phyloP scores from a whole-genome alignment of 2,329 filamentous ascomycete genomes.

The Ceratocystiopsis minuta region DNA sequence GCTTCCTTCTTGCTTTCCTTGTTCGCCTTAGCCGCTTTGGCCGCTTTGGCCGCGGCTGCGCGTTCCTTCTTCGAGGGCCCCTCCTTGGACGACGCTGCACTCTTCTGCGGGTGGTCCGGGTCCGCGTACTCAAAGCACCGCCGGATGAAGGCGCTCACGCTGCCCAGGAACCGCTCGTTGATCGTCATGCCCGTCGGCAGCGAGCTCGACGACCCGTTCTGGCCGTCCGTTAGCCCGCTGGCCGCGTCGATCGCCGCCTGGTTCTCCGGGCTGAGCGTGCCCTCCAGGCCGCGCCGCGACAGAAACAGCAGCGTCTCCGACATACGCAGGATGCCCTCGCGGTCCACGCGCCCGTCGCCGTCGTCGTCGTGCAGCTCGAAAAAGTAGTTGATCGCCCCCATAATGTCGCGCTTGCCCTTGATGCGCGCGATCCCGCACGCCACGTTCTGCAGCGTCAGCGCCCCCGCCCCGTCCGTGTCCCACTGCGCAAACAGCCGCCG shows the following conservation, averaged over 20 bases:
- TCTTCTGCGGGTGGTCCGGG: constrained; percentile 56
- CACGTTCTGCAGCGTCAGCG: constrained; percentile 75
- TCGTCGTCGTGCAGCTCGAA: constrained; percentile 95
- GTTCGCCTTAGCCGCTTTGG: no score
- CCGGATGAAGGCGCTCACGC: constrained; percentile 87
- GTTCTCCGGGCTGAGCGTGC: constrained; percentile 46
- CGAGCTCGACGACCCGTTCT: constrained; percentile 19
- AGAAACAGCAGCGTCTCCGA: constrained; percentile 88
- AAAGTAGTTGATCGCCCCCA: constrained; percentile 95
- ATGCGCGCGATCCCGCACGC: constrained; percentile 80
- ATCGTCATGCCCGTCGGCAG: constrained; percentile 34
- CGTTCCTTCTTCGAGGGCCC: constrained; percentile 11
- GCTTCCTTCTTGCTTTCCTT: not conserved
- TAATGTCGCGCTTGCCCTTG: constrained; percentile 87
- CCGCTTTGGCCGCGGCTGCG: not conserved
- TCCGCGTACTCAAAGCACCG: constrained; percentile 97
- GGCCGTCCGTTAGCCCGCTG: not conserved
- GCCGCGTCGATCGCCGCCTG: constrained; percentile 28
- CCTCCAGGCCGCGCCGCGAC: constrained; percentile 71
- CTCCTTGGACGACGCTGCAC: constrained; percentile 18
- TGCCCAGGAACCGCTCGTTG: constrained; percentile 79
- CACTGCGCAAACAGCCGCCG: constrained; percentile 71
- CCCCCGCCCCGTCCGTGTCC: constrained; percentile 63
- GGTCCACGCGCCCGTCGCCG: constrained; percentile 75
- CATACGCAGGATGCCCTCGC: constrained; percentile 86